A percentile compares a stretch with the other conserved stretches of the same genome.
Evolutionary conservation across 225 moss, liverwort and hornwort genomes (phyloP).

Genomic region (Physcomitrium patens): DNA sequence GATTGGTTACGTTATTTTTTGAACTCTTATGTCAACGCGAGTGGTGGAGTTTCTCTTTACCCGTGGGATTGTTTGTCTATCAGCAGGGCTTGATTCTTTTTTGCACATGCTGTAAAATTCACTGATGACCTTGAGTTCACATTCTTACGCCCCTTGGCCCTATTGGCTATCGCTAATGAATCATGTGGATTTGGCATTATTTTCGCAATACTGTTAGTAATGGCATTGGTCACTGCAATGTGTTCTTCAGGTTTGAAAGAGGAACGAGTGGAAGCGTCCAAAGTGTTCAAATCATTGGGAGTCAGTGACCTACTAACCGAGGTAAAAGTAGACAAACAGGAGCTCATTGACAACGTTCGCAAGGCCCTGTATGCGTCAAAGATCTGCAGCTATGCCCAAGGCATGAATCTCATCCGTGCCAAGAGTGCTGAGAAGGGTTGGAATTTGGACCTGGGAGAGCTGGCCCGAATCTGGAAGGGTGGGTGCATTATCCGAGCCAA

Average conservation of each 20-base stretch:
- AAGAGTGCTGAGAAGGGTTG: constrained; percentile 76
- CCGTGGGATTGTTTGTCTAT: not conserved
- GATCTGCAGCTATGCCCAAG: constrained; percentile 83
- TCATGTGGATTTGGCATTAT: not conserved
- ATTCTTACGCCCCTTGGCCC: not conserved
- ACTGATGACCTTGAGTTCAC: not conserved
- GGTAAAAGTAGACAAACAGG: constrained; percentile 59
- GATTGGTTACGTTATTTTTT: too few relatives aligned
- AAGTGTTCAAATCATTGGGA: constrained; percentile 54
- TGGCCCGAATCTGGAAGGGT: constrained; percentile 89
- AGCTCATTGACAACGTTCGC: constrained; percentile 78
- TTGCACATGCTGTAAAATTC: not conserved
- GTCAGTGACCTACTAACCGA: constrained; percentile 52
- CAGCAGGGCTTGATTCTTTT: not conserved
- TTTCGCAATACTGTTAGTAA: not conserved
- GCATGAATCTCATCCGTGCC: constrained; percentile 81
- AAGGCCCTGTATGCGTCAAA: constrained; percentile 86
- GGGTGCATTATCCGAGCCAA: constrained; percentile 80
- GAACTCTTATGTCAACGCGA: not conserved
- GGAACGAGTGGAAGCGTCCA: constrained; percentile 59
- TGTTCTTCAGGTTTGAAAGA: constrained; percentile 61
- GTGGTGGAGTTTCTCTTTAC: not conserved
- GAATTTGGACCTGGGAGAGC: constrained; percentile 76
- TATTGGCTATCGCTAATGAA: constrained; percentile 1
- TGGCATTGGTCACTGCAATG: not conserved